Evolutionary conservation across 352 stramenopile genomes (phyloP), one percentile per base, ranked within the genome.

Genomic region (Elongisporangium senticosum): DNA sequence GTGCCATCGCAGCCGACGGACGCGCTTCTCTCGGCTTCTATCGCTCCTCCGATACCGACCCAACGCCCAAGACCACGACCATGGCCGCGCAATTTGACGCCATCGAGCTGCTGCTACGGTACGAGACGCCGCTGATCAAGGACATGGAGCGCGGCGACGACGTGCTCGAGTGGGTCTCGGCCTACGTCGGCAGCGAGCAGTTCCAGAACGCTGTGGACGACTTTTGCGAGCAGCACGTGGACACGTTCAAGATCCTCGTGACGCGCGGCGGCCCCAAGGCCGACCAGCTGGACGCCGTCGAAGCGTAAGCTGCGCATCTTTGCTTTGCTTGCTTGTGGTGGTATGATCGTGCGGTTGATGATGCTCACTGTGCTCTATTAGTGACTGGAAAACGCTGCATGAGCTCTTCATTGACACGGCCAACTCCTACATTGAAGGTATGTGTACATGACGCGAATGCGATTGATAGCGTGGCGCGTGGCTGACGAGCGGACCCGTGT

Each of bases 131-230:
- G 53, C 67, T 89, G 55, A 71, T 92, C 48, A 89, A 90, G 62
- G 83, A 92, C 66, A 92, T 92, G 83, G 83, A 92, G 65, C 58
- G 70, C 39, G 75, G 75, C 28, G 83, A 92, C 51, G 83, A 92
- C 59, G 80, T 92, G 47, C 77, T 92, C 40, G 83, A 92, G 62
- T 92, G 83, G 83, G 83, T 92, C 51, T 71, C 83, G 0, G 80
- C 83, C 19, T 87, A 76, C 56, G 75, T 92, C 26, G 83, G 83
- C 51, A 88, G 78, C 57, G 83, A 92, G 24, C 59, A 47, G 47
- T 92, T 92, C 64, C 83, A 83, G 57, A 72, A 86, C 39, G 47
- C 60, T 13, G 79, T 92, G 26, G 70, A 89, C 63, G 68, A 55
- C 20, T 92, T 87, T 52, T 92, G 83, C 63, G 74, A 80, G 2